Conservation (phyloP, 805 yeast species). For the Wickerhamiella slavikovae region DNA sequence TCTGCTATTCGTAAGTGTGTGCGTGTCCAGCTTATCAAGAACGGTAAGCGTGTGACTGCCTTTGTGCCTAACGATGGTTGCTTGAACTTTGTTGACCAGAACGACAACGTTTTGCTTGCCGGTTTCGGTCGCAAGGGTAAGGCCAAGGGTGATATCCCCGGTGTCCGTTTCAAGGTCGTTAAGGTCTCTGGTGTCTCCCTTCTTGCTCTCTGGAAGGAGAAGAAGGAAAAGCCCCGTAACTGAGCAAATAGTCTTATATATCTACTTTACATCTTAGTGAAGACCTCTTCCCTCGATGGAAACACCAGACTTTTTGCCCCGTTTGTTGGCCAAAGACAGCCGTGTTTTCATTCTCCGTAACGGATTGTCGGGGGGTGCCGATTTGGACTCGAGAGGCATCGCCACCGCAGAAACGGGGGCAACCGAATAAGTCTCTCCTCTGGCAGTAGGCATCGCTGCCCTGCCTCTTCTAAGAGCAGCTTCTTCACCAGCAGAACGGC, state of each 20-base stretch:
- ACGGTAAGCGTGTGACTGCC: constrained; percentile 99
- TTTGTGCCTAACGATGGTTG: constrained; percentile 99
- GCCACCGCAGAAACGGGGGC: constrained; percentile 63
- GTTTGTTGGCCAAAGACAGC: constrained; percentile 28
- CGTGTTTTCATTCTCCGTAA: constrained; percentile 57
- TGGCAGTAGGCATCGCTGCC: constrained; percentile 88
- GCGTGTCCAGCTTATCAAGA: constrained; percentile 98
- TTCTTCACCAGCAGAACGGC: constrained; percentile 50
- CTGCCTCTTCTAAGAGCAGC: constrained; percentile 81
- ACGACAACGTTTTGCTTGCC: constrained; percentile 98
- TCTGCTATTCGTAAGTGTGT: constrained; percentile 99
- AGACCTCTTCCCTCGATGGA: constrained; percentile 50
- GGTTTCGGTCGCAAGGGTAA: constrained; percentile 99
- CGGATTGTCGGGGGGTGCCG: constrained; percentile 46
- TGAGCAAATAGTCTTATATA: constrained; percentile 21
- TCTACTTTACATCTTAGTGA: constrained; percentile 4
- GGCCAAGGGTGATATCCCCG: constrained; percentile 99
- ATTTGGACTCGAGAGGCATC: constrained; percentile 23
- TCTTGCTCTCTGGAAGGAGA: constrained; percentile 99
- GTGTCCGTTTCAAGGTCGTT: constrained; percentile 99
- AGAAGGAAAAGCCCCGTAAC: constrained; percentile 99
- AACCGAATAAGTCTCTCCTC: constrained; percentile 70
- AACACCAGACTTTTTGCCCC: constrained; percentile 38
- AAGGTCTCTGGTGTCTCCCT: constrained; percentile 99
- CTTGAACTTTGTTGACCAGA: constrained; percentile 98